phyloP scores from a whole-genome alignment of 1,284 basidiomycete genomes.

The Trametes pubescens region DNA sequence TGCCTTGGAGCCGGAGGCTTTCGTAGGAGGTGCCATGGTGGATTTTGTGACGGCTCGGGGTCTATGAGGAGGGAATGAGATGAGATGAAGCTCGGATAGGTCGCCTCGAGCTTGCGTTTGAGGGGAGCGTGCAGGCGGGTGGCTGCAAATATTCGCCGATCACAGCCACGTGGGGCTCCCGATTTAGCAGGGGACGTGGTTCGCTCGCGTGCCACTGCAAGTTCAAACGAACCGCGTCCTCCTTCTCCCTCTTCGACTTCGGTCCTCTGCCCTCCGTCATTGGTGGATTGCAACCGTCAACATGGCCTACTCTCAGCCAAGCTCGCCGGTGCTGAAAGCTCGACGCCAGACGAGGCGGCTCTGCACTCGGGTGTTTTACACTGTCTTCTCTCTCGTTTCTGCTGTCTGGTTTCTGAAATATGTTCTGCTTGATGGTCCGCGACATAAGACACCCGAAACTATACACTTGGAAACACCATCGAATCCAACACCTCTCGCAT shows the following conservation, averaged over 20 bases:
- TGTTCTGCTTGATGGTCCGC: slow-evolving; percentile 1
- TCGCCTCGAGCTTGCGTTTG: background rate
- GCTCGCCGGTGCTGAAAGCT: slow-evolving; percentile 33
- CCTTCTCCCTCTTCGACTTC: background rate
- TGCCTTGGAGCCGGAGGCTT: slow-evolving; percentile 33
- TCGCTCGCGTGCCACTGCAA: background rate
- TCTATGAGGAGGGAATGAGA: background rate
- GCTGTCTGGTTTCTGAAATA: slow-evolving; percentile 23
- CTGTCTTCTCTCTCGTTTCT: slow-evolving; percentile 9
- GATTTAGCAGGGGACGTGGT: slow-evolving; percentile 12
- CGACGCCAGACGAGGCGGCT: slow-evolving; percentile 22
- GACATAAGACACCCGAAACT: background rate
- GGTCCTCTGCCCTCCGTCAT: background rate
- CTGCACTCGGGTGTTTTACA: slow-evolving; percentile 26
- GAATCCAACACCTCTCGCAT: too few relatives aligned
- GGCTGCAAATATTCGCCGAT: slow-evolving; percentile 16
- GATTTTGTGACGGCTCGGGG: background rate
- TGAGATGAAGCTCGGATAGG: background rate
- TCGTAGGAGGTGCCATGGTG: slow-evolving; percentile 44
- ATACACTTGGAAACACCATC: background rate
- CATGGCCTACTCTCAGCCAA: slow-evolving; percentile 25
- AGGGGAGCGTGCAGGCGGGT: background rate
- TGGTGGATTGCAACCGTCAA: background rate
- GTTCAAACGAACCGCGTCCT: background rate
- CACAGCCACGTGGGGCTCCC: slow-evolving; percentile 22